Base-by-base conservation (phyloP, 2,329 filamentous ascomycete species). In the Pseudocercospora vitis region DNA sequence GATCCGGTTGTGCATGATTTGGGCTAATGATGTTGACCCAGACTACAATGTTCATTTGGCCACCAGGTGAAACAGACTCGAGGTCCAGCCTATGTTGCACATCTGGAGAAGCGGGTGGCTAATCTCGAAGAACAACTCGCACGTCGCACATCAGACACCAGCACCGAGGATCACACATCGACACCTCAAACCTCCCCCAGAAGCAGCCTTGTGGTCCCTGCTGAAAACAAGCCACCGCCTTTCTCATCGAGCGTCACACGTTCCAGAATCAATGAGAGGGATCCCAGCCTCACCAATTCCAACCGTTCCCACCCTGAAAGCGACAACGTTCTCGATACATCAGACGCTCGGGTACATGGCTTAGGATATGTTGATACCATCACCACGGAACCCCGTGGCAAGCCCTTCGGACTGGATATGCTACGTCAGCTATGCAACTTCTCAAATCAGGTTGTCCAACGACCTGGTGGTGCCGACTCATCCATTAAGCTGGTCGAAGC, bases 31-130 rank as follows among this genome's bases (percentile, higher is more conserved):
- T 31, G 6, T 12, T 11, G n/a, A 11, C 16, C 4, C 35, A 61
- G 57, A 9, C 37, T 62, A n/a, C 49, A 57, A 40, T 62, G 59
- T 39, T 62, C 59, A 2, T 62, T 58, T 23, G 59, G 59, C 1
- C 53, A 59, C 24, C 49, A 50, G 26, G 51, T 58, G 9, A 62
- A 62, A 51, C 59, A 62, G 26, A 44, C 59, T 14, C 45, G 57
- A 39, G 59, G 59, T 19, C 57, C 57, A n/a, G 52, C 54, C 12
- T 62, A 62, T 29, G 55, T 62, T 14, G 59, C 55, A 7, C 55
- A 60, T 39, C 51, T 62, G 6, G 59, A 62, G 35, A 56, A 57
- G 46, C 57, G 54, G 28, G 51, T 60, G 23, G 47, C 56, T 12
- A 52, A 59, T 5, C 51, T 62, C n/a, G 42, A 60, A 24, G 39